phyloP scores from a whole-genome alignment of 495 filamentous ascomycete species.

The Cairneyella variabilis region DNA sequence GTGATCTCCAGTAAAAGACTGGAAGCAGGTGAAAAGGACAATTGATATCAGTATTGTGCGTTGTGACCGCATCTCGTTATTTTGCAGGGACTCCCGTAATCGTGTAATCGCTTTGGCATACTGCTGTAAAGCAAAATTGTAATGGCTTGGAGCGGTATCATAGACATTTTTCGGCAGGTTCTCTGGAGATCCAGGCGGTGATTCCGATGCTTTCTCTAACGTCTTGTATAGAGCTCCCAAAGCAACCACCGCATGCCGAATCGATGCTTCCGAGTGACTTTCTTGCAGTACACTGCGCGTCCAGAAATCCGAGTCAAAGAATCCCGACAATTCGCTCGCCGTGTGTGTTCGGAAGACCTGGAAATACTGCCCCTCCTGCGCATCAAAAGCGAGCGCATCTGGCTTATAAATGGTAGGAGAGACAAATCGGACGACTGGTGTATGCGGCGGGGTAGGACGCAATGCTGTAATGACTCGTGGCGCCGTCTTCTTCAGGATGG shows the following conservation, averaged over 20 bases:
- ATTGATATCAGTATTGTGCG: slow-evolving; percentile 25
- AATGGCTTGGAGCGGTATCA: slow-evolving; percentile 37
- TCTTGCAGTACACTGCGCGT: slow-evolving; percentile 52
- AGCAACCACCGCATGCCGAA: slow-evolving; percentile 63
- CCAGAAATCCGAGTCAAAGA: slow-evolving; percentile 63
- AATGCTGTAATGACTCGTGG: slow-evolving; percentile 20
- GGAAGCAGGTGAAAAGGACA: slow-evolving; percentile 26
- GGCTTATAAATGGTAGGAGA: slow-evolving; percentile 18
- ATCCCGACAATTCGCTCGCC: slow-evolving; percentile 54
- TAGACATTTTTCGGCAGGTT: slow-evolving; percentile 37
- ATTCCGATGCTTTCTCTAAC: slow-evolving; percentile 47
- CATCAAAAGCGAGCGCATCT: slow-evolving; percentile 19
- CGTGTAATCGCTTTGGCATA: slow-evolving; percentile 23
- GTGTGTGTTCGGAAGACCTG: slow-evolving; percentile 56
- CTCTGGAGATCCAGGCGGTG: slow-evolving; percentile 45
- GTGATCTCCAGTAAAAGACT: slow-evolving; percentile 26
- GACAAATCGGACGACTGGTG: slow-evolving; percentile 21
- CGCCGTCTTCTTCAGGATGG: slow-evolving; percentile 2
- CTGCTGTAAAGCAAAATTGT: slow-evolving; percentile 25
- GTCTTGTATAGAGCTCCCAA: slow-evolving; percentile 61
- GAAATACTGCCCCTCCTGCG: slow-evolving; percentile 52
- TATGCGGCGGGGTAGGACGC: slow-evolving; percentile 32
- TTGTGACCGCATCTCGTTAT: slow-evolving; percentile 20
- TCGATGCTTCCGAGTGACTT: slow-evolving; percentile 55
- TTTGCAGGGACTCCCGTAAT: slow-evolving; percentile 21